phyloP scores from a whole-genome alignment of 1,284 basidiomycete genomes.

The Moniliophthora roreri region DNA sequence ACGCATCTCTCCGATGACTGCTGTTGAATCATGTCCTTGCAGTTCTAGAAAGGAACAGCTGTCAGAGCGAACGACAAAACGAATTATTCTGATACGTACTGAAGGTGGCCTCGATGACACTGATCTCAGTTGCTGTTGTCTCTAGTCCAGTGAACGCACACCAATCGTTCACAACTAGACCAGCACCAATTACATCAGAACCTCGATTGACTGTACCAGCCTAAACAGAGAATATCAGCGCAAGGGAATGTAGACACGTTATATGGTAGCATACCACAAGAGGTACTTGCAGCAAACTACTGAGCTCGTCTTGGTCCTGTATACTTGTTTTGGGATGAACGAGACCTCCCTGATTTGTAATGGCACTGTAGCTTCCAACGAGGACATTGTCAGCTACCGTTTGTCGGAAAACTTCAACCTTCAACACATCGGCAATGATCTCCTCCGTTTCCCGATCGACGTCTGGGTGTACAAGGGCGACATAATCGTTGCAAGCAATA shows the following conservation, averaged over 20 bases:
- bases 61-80: constrained; percentile 6
- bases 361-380: constrained; percentile 93
- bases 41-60: constrained; percentile 55
- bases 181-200: constrained; percentile 96
- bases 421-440: constrained; percentile 98
- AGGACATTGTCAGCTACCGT: constrained; percentile 97
- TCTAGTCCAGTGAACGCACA: constrained; percentile 96
- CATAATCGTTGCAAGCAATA: constrained; percentile 98
- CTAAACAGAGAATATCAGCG: constrained; percentile 38
- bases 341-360: constrained; percentile 95
- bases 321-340: constrained; percentile 97
- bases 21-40: constrained; percentile 83
- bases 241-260: not conserved
- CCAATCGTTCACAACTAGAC: constrained; percentile 98
- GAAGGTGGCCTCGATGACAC: constrained; percentile 97
- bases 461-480: constrained; percentile 96
- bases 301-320: constrained; percentile 97
- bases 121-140: constrained; percentile 97
- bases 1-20: constrained; percentile 93
- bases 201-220: constrained; percentile 98
- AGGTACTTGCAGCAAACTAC: constrained; percentile 92
- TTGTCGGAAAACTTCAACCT: constrained; percentile 99
- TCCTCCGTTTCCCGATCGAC: constrained; percentile 99
- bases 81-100: constrained; percentile 52
- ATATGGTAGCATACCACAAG: constrained; percentile 74